phyloP scores from a whole-genome alignment of 768 basidiomycete species.

The Termitomyces sp. region DNA sequence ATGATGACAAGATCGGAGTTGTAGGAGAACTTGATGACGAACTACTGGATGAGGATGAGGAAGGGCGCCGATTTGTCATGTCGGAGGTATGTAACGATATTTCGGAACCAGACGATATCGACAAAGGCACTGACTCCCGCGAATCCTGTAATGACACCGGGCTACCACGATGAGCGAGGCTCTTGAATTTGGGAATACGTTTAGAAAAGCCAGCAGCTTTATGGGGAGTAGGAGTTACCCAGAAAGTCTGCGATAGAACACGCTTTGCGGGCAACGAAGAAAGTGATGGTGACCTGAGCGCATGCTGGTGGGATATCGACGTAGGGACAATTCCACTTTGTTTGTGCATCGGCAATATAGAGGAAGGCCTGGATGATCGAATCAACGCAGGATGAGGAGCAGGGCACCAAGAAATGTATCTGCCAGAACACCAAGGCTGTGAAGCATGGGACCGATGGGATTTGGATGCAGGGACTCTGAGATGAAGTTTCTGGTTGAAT shows the following conservation, averaged over 20 bases:
- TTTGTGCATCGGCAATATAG: background rate
- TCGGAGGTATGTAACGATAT: constrained; percentile 9
- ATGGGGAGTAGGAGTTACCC: constrained; percentile 1
- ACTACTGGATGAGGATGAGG: constrained; percentile 16
- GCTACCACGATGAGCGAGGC: constrained; percentile 4
- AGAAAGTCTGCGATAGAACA: background rate
- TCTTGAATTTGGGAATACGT: constrained; percentile 20
- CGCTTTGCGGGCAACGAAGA: background rate
- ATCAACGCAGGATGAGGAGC: constrained; percentile 29
- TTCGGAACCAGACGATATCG: constrained; percentile 12
- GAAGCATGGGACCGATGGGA: background rate
- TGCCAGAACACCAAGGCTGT: constrained; percentile 22
- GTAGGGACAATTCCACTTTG: background rate
- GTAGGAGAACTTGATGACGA: constrained; percentile 14
- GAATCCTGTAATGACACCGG: background rate
- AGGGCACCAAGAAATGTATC: constrained; percentile 18
- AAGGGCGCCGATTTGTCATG: constrained; percentile 10
- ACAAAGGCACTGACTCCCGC: background rate
- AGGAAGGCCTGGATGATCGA: background rate
- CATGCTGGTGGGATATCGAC: constrained; percentile 3
- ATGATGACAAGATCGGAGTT: constrained; percentile 8
- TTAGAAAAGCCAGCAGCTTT: constrained; percentile 25
- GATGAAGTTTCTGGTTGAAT: constrained; percentile 22
- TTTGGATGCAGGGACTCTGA: constrained; percentile 12
- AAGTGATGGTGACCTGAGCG: constrained; percentile 8